Conservation (phyloP, 2,329 filamentous ascomycete genomes). For the Sclerotinia spermophila region DNA sequence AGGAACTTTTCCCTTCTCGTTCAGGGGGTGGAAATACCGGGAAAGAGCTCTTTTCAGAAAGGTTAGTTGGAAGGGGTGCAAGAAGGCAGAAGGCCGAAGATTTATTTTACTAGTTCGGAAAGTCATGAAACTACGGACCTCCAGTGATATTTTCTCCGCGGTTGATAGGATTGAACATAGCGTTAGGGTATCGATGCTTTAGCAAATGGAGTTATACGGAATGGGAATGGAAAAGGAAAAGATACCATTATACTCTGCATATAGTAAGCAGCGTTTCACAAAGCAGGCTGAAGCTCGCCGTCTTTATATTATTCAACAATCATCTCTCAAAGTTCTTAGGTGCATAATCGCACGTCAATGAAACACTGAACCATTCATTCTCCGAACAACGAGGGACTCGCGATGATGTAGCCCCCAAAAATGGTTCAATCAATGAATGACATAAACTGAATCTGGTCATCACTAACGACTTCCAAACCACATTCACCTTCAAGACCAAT, state of each 20-base stretch:
- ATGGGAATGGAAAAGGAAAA: conserved; percentile 8
- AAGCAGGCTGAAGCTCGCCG: not conserved
- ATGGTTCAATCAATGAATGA: not conserved
- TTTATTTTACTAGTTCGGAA: conserved; percentile 54
- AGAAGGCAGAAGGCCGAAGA: conserved; percentile 68
- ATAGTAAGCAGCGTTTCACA: not conserved
- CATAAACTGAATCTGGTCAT: not conserved
- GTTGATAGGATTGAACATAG: not conserved
- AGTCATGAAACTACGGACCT: not conserved
- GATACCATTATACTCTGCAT: conserved; percentile 11
- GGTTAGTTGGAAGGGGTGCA: conserved; percentile 53
- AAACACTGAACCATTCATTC: not conserved
- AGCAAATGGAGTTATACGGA: conserved; percentile 10
- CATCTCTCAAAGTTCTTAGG: not conserved
- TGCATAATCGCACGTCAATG: not conserved
- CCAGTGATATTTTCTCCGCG: not conserved
- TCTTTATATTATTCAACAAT: conserved; percentile 9
- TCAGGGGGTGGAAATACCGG: conserved; percentile 54
- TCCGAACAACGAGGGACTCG: not conserved
- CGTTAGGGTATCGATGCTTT: not conserved
- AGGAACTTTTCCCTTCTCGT: conserved; percentile 67
- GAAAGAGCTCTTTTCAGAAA: conserved; percentile 67
- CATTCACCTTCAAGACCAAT: not conserved
- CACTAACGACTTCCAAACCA: not conserved
- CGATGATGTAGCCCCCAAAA: not conserved